Evolutionary conservation across 106 monocot genomes (phyloP).

Genomic region (Apostasia shenzhenica): DNA sequence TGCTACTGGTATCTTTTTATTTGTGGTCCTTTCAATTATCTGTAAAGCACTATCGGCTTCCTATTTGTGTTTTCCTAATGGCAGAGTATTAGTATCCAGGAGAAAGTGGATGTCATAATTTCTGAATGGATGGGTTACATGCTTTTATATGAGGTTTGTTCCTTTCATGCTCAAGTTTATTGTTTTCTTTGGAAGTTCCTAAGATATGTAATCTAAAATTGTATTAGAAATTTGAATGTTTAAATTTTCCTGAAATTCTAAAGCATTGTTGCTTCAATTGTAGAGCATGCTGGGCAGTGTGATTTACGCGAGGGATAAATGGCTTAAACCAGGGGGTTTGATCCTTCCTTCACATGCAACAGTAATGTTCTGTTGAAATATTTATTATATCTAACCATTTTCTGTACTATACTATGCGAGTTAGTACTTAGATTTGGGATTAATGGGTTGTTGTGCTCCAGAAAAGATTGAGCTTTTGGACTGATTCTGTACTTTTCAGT

Average conservation of each 20-base stretch:
- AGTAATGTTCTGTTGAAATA: slow-evolving; percentile 21
- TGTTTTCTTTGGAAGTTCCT: neutral
- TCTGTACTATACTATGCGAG: no score
- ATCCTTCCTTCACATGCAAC: slow-evolving; percentile 96
- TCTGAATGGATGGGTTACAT: slow-evolving; percentile 99
- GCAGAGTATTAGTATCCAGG: slow-evolving; percentile 74
- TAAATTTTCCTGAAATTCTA: no score
- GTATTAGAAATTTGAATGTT: neutral
- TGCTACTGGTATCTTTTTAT: no score
- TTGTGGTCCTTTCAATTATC: no score
- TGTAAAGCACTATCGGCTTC: no score
- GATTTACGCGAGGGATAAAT: slow-evolving; percentile 79
- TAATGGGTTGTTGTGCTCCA: no score
- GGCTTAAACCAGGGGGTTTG: slow-evolving; percentile 87
- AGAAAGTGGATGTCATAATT: slow-evolving; percentile 93
- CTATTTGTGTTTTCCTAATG: neutral
- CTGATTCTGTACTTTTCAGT: no score
- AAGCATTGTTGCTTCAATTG: neutral
- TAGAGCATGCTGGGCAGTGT: slow-evolving; percentile 92
- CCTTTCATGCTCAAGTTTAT: neutral
- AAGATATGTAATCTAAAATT: neutral
- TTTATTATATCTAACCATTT: no score
- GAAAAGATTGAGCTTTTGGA: no score
- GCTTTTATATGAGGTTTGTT: slow-evolving; percentile 81
- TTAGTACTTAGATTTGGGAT: no score